A percentile compares a stretch with the other conserved stretches of the same genome.
These are phyloP conservation scores for Aplosporella prunicola DNA, from an alignment of 2,329 filamentous ascomycete genomes.

Conservation along the genomic window DNA sequence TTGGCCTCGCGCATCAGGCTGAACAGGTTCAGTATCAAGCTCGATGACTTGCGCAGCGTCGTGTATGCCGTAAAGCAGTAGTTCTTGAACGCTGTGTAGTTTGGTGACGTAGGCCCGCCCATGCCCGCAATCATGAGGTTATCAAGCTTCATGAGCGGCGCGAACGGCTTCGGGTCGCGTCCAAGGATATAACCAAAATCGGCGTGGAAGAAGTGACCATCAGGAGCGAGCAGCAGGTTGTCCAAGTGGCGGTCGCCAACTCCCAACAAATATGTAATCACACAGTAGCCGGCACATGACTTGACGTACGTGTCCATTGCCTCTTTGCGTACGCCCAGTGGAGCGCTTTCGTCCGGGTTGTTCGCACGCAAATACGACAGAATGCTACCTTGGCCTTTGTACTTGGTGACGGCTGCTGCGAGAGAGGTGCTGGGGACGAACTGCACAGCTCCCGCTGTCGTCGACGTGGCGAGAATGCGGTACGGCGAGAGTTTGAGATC, in stretches of 20 bases:
- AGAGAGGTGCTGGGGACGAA: slow-evolving; percentile 83
- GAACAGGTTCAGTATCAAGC: slow-evolving; percentile 89
- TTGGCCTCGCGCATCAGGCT: slow-evolving; percentile 96
- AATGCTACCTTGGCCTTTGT: slow-evolving; percentile 51
- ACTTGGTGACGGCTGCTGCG: slow-evolving; percentile 73
- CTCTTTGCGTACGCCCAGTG: slow-evolving; percentile 81
- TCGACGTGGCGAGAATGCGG: slow-evolving; percentile 88
- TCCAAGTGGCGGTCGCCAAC: slow-evolving; percentile 94
- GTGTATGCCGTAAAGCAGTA: slow-evolving; percentile 95
- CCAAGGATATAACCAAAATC: slow-evolving; percentile 98
- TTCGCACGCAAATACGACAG: slow-evolving; percentile 80
- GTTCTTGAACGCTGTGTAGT: slow-evolving; percentile 84
- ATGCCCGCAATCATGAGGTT: slow-evolving; percentile 99
- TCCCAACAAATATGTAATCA: slow-evolving; percentile 94
- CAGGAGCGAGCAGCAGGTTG: slow-evolving; percentile 82
- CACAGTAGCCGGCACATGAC: slow-evolving; percentile 94
- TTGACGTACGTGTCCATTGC: slow-evolving; percentile 92
- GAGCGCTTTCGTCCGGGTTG: slow-evolving; percentile 75
- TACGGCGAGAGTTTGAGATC: slow-evolving; percentile 94
- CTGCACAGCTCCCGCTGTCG: slow-evolving; percentile 81
- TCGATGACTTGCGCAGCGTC: slow-evolving; percentile 78
- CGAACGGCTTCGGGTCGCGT: slow-evolving; percentile 93
- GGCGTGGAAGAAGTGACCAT: slow-evolving; percentile 94
- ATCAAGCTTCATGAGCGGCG: slow-evolving; percentile 91
- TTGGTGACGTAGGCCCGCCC: slow-evolving; percentile 71